Percentiles rank a stretch among this genome's conserved stretches.
These are phyloP conservation scores for Citrus reticulata DNA, from an alignment of 345 rosid species.

Conservation along the genomic window DNA sequence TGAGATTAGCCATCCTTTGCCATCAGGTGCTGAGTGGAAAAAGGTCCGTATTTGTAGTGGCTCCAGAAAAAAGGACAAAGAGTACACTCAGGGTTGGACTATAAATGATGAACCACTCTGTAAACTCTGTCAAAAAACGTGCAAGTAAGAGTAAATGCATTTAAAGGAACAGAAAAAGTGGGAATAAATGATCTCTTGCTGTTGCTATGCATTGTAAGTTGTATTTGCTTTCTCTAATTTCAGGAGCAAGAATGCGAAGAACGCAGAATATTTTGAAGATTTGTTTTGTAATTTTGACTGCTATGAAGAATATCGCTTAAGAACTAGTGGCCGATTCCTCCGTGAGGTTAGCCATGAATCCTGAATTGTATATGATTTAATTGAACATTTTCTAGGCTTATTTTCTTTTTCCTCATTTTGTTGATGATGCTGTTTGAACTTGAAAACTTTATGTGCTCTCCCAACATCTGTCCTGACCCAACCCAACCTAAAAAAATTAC, in stretches of 20 bases:
- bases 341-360: conserved; percentile 58
- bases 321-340: conserved; percentile 72
- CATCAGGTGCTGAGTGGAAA: conserved; percentile 74
- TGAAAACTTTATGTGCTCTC: background rate
- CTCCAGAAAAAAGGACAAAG: conserved; percentile 58
- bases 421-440: background rate
- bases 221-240: conserved; percentile 9
- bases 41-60: conserved; percentile 50
- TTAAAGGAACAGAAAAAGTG: conserved; percentile 11
- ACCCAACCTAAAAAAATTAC: no score
- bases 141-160: conserved; percentile 42
- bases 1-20: conserved; percentile 72
- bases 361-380: background rate
- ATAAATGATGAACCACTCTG: conserved; percentile 75
- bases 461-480: background rate
- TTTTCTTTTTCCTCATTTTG: background rate
- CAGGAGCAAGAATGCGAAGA: conserved; percentile 72
- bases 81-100: conserved; percentile 84
- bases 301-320: conserved; percentile 82
- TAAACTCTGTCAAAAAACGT: conserved; percentile 82
- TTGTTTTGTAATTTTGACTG: conserved; percentile 81
- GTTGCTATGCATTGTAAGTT: conserved; percentile 1
- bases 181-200: conserved; percentile 12
- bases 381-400: background rate
- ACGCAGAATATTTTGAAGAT: conserved; percentile 92